Conservation (phyloP, 1,139 yeast genomes). For the Nakaseomyces kungkrabaensis region DNA sequence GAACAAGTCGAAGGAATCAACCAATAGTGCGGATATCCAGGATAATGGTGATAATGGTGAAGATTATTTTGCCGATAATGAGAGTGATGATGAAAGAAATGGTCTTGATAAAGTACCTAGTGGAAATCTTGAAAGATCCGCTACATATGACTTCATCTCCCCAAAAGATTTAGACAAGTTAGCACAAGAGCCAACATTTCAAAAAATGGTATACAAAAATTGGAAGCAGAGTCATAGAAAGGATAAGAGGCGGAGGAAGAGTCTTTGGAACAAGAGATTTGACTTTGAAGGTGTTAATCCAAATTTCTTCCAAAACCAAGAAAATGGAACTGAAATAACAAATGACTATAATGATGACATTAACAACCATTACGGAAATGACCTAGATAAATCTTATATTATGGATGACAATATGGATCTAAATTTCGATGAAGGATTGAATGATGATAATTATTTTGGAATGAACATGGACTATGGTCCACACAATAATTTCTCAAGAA, state of each 20-base stretch:
- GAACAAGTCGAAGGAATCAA: neutral
- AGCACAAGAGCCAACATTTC: conserved; percentile 38
- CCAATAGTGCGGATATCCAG: neutral
- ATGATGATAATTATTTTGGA: conserved; percentile 17
- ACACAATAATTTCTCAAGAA: conserved; percentile 15
- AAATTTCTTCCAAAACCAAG: conserved; percentile 12
- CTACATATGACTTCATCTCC: conserved; percentile 37
- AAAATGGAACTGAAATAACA: conserved; percentile 15
- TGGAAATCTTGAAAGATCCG: conserved; percentile 33
- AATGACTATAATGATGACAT: conserved; percentile 6
- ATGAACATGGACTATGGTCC: conserved; percentile 15
- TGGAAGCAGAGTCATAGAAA: conserved; percentile 22
- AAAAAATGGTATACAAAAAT: conserved; percentile 30
- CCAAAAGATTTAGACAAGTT: conserved; percentile 22
- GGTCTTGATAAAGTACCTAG: neutral
- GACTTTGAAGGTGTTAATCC: conserved; percentile 6
- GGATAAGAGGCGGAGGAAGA: conserved; percentile 14
- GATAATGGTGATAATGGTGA: conserved; percentile 23
- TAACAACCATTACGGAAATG: neutral
- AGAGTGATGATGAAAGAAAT: conserved; percentile 19
- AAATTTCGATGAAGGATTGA: conserved; percentile 10
- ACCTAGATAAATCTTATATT: neutral
- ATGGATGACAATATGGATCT: neutral
- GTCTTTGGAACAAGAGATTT: conserved; percentile 11
- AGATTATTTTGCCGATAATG: conserved; percentile 28